Evolutionary conservation across 1,284 basidiomycete species (phyloP).

Genomic region (Sphaerobolus stellatus): DNA sequence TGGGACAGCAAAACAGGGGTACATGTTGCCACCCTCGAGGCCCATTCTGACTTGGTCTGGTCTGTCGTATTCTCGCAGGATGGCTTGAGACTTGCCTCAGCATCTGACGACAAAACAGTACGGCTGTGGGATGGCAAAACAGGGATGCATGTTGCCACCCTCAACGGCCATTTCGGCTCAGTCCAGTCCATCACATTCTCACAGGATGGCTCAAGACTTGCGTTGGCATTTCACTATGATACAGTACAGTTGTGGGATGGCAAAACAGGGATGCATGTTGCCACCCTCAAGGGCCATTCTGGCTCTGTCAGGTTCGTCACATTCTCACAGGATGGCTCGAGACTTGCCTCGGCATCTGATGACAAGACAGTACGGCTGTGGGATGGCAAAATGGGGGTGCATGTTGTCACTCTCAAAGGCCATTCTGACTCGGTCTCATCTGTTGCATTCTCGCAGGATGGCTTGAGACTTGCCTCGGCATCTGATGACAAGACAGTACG

Average conservation of each 20-base stretch:
- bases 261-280: not conserved
- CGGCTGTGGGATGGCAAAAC: constrained; percentile 15
- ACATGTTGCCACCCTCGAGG: too few relatives aligned
- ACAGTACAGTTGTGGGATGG: constrained; percentile 22
- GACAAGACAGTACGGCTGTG: constrained; percentile 17
- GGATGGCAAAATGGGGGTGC: constrained; percentile 7
- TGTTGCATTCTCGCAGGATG: constrained; percentile 40
- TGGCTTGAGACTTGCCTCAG: constrained; percentile 12
- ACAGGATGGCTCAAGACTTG: constrained; percentile 16
- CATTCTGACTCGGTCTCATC: constrained; percentile 38
- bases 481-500: constrained; percentile 10
- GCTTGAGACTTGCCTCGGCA: constrained; percentile 12
- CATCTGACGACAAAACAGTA: constrained; percentile 12
- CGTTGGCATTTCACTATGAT: constrained; percentile 9
- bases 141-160: too few relatives aligned
- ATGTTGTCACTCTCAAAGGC: constrained; percentile 15
- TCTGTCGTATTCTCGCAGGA: constrained; percentile 13
- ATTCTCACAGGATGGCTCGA: constrained; percentile 12
- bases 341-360: constrained; percentile 14
- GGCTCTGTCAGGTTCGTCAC: constrained; percentile 20
- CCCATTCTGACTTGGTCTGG: constrained; percentile 25
- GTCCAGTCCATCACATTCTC: constrained; percentile 19
- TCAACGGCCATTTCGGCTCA: constrained; percentile 11
- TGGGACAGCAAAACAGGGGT: too few relatives aligned
- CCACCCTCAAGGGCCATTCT: constrained; percentile 21